Percentiles rank a stretch among this genome's conserved stretches.
phyloP scores from a whole-genome alignment of 2,329 filamentous ascomycete species.

The Polytolypa hystricis region DNA sequence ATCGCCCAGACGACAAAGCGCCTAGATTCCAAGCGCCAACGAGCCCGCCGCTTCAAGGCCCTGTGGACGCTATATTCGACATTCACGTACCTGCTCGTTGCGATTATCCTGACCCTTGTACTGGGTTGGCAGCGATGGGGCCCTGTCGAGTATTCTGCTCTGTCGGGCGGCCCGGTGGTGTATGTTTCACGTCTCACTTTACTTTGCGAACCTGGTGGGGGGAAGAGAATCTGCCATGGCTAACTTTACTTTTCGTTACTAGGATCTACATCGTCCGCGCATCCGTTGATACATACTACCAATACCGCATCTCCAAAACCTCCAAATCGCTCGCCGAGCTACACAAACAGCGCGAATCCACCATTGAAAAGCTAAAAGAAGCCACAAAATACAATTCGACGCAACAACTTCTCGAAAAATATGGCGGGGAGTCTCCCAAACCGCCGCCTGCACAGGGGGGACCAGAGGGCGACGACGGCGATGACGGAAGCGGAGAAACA shows the following conservation, averaged over 20 bases:
- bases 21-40: constrained; percentile 62
- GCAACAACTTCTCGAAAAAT: constrained; percentile 84
- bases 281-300: constrained; percentile 59
- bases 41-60: constrained; percentile 66
- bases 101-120: constrained; percentile 70
- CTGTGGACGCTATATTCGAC: constrained; percentile 83
- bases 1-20: constrained; percentile 63
- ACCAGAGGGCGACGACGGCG: constrained; percentile 14
- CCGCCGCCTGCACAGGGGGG: constrained; percentile 19
- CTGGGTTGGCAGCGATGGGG: constrained; percentile 74
- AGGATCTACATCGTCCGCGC: constrained; percentile 73
- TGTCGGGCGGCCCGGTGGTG: constrained; percentile 69
- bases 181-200: no score
- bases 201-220: no score
- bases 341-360: constrained; percentile 67
- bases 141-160: constrained; percentile 61
- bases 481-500: constrained; percentile 13
- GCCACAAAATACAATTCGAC: constrained; percentile 96
- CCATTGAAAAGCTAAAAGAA: constrained; percentile 87
- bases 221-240: no score
- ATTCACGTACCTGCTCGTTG: constrained; percentile 81
- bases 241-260: constrained; percentile 11
- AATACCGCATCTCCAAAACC: constrained; percentile 64
- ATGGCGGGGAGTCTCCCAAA: constrained; percentile 56
- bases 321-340: constrained; percentile 60